Base-by-base conservation (phyloP, 2,329 filamentous ascomycete genomes). In the Daldinia sp. region DNA sequence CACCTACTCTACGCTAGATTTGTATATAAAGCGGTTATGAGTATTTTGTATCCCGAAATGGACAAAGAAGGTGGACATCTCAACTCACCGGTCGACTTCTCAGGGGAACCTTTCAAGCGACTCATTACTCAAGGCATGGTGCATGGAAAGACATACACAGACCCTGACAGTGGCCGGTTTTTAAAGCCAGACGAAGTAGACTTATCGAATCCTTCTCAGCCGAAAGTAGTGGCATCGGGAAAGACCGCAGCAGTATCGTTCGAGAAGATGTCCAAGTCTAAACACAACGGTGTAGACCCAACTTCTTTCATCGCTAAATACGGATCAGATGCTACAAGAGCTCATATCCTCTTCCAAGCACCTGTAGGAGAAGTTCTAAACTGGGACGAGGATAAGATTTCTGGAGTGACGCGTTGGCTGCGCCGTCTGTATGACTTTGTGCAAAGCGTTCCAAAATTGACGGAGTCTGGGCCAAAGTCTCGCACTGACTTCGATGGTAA, bases 241-340 rank as follows among this genome's bases (percentile, higher is more conserved):
- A 80, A 86, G 54, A 74, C 76, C 0, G 88, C 91, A 1, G 86
- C 82, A 30, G 80, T 93, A 18, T 90, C 88, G 1, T 97, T 87
- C 74, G 93, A 97, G 78, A 97, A 97, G 78, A 97, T 97, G 94
- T 96, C 92, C 42, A 97, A 97, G 81, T 97, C 93, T 75, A 97
- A 97, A 79, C 86, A 96, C 81, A 97, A 97, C 76, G 94, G 94
- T 28, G 93, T 97, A 6, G 93, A 97, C 76, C 94, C 94, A 0
- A 89, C 88, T 0, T 84, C 82, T 0, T 92, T 91, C 70, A 93
- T 96, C 64, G 81, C 85, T 6, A 89, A 88, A 72, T 91, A 96
- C 74, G 94, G 94, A 23, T 92, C 93, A 1, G 94, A 97, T 78
- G 90, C 92, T 5, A 94, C 92, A 1, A 86, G 94, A 63, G 93